Evolutionary conservation across 2,329 filamentous ascomycete genomes (phyloP).

Genomic region (Mollisiaceae sp.): DNA sequence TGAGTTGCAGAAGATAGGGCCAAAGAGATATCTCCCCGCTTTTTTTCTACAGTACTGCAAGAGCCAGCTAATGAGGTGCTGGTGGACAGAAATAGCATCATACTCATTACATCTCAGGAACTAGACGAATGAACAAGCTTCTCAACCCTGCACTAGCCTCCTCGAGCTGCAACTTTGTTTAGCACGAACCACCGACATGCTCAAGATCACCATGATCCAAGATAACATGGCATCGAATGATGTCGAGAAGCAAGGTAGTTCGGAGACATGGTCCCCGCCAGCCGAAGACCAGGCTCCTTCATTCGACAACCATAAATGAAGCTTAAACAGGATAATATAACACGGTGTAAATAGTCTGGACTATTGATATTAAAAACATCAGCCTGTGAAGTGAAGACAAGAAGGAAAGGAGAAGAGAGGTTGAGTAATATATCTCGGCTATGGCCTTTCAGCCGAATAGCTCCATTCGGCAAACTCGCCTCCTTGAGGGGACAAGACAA

Average conservation of each 20-base stretch:
- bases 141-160: neutral
- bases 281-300: neutral
- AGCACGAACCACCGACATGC: slow-evolving; percentile 4
- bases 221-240: neutral
- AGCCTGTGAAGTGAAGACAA: neutral
- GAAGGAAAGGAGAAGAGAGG: neutral
- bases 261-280: slow-evolving; percentile 1
- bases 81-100: slow-evolving; percentile 6
- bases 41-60: neutral
- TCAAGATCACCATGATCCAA: neutral
- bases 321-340: slow-evolving; percentile 6
- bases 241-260: neutral
- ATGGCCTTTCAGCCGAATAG: slow-evolving; percentile 18
- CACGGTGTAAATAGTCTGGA: neutral
- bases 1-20: neutral
- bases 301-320: slow-evolving; percentile 9
- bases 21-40: neutral
- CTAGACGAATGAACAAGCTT: slow-evolving; percentile 8
- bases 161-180: neutral
- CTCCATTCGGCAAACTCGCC: slow-evolving; percentile 14
- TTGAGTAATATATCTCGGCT: slow-evolving; percentile 17
- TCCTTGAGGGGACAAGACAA: slow-evolving; percentile 9
- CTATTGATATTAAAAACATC: neutral
- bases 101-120: neutral
- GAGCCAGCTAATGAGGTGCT: neutral